Base-by-base conservation (phyloP, 768 basidiomycete species). In the Coprinellus micaceus region DNA sequence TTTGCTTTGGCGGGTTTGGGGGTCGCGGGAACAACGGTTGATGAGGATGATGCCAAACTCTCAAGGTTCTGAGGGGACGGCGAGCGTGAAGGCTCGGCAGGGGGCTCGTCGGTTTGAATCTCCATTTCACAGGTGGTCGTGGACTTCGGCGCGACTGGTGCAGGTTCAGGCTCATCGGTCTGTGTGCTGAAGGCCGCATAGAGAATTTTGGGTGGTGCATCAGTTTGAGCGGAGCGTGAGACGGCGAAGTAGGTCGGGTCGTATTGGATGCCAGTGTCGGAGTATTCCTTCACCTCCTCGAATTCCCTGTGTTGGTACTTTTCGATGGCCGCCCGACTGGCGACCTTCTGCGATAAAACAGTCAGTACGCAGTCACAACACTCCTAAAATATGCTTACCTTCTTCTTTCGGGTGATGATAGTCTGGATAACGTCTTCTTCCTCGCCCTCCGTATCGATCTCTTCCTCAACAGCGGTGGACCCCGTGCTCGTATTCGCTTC, bases 381-480 rank as follows among this genome's bases (percentile, higher is more conserved):
- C 37, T 54, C 22, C 48, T 58, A 40, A 44, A 59, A 10, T 22
- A 46, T 4, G 65, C 74, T 24, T 64, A 87, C 87, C 76, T 88
- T 77, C 71, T 88, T 90, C 65, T 84, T 88, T 57, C 90, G 76
- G 1, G 91, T 94, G 62, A 95, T 93, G 61, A 95, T 94, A 2
- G 92, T 94, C 69, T 94, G 87, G 57, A 89, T 83, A 39, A 89
- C 83, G 64, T 90, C 71, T 39, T 71, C 88, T 63, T 89, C 88
- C 62, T 88, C 88, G 19, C 78, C 84, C 52, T 87, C 88, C 2
- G 83, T 82, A 40, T 77, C 78, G 17, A 78, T 82, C 4, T 81
- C 78, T 11, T 76, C 79, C 33, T 73, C 77, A 45, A 73, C 71
- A 29, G 67, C 68, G 3, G 61, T 68, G 61, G 41, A 74, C 9